These are phyloP conservation scores for Blastocystis sp. DNA, from an alignment of 352 stramenopile genomes.

Conservation along the genomic window DNA sequence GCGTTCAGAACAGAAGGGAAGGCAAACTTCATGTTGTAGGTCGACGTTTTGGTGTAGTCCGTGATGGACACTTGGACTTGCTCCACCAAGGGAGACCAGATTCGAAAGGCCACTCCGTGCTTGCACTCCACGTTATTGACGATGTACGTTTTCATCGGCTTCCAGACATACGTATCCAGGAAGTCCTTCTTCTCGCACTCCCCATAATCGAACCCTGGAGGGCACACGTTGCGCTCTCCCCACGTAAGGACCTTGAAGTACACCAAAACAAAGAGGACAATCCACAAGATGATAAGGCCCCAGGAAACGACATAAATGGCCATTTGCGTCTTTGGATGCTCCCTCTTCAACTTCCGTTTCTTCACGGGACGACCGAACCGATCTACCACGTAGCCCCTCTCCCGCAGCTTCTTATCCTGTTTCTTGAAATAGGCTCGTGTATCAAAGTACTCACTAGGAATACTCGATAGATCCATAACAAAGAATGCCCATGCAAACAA, in stretches of 20 bases:
- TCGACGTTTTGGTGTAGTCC: background rate
- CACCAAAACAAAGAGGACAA: slow-evolving; percentile 29
- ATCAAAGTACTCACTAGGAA: slow-evolving; percentile 61
- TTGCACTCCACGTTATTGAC: slow-evolving; percentile 2
- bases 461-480: slow-evolving; percentile 36
- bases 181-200: slow-evolving; percentile 60
- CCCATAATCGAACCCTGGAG: background rate
- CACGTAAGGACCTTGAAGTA: background rate
- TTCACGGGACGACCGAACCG: slow-evolving; percentile 17
- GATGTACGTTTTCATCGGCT: slow-evolving; percentile 1
- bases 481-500: background rate
- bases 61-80: background rate
- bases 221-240: background rate
- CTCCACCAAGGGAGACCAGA: slow-evolving; percentile 6
- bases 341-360: slow-evolving; percentile 38
- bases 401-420: background rate
- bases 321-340: background rate
- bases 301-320: background rate
- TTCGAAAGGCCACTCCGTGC: slow-evolving; percentile 49
- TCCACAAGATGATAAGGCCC: slow-evolving; percentile 1
- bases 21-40: slow-evolving; percentile 31
- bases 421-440: slow-evolving; percentile 21
- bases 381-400: slow-evolving; percentile 39
- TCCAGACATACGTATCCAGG: slow-evolving; percentile 55
- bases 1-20: background rate